Evolutionary conservation across 192 early-diverging fungal genomes (phyloP).

Genomic region (Haplosporangium gracile): DNA sequence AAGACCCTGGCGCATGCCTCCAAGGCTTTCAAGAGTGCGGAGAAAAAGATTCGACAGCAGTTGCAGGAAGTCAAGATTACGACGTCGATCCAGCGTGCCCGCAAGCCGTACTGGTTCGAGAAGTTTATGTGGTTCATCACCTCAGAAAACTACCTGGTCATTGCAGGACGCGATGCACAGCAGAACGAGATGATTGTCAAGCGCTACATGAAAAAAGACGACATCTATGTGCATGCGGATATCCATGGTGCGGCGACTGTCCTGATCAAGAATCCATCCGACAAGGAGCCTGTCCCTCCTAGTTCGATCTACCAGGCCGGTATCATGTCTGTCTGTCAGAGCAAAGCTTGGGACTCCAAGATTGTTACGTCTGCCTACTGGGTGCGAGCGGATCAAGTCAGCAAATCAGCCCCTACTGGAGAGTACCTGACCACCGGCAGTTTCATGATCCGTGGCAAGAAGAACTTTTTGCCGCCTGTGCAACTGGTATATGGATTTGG

Average conservation of each 20-base stretch:
- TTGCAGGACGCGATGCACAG: constrained; percentile 92
- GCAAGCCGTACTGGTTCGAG: constrained; percentile 98
- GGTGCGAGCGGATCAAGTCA: constrained; percentile 86
- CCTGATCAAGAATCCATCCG: constrained; percentile 85
- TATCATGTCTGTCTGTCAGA: constrained; percentile 94
- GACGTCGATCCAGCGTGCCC: constrained; percentile 82
- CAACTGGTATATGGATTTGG: constrained; percentile 98
- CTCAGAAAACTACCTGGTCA: constrained; percentile 91
- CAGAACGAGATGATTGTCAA: constrained; percentile 96
- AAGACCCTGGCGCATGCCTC: constrained; percentile 89
- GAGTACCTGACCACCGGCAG: constrained; percentile 92
- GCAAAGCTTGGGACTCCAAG: constrained; percentile 97
- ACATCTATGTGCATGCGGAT: constrained; percentile 95
- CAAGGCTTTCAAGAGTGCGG: constrained; percentile 91
- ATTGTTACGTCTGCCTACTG: constrained; percentile 96
- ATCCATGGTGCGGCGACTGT: constrained; percentile 92
- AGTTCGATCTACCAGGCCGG: constrained; percentile 95
- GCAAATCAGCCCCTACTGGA: constrained; percentile 91
- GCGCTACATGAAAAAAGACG: constrained; percentile 73
- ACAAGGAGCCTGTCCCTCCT: constrained; percentile 79
- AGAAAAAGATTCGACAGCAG: constrained; percentile 89
- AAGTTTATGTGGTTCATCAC: constrained; percentile 97
- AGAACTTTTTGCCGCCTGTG: constrained; percentile 92
- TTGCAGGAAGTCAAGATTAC: constrained; percentile 83
- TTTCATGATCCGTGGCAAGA: constrained; percentile 96